Conservation (phyloP, 2,329 filamentous ascomycete species). For the Penicillium sp. region DNA sequence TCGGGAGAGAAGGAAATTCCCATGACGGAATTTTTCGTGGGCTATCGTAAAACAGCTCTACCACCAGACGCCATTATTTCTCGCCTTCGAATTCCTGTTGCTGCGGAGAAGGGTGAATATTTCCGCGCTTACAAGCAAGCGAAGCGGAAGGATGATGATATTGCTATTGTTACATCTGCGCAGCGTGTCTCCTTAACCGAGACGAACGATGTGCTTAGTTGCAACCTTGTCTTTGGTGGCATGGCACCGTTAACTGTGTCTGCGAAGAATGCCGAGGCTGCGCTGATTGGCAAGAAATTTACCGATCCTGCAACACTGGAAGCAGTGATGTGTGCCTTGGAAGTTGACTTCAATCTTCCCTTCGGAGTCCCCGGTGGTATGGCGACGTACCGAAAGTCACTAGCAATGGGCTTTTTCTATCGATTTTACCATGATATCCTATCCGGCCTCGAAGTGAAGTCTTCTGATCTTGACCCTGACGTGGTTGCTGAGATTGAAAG, state of each 20-base stretch:
- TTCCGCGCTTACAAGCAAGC: slow-evolving; percentile 93
- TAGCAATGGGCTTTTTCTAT: slow-evolving; percentile 94
- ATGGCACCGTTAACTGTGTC: slow-evolving; percentile 92
- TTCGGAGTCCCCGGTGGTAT: slow-evolving; percentile 96
- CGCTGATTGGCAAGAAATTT: slow-evolving; percentile 73
- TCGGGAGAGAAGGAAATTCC: slow-evolving; percentile 77
- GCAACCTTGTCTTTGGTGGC: slow-evolving; percentile 85
- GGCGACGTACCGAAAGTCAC: slow-evolving; percentile 89
- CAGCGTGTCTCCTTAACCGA: slow-evolving; percentile 71
- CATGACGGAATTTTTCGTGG: slow-evolving; percentile 89
- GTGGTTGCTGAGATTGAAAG: slow-evolving; percentile 83
- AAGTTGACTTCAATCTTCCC: slow-evolving; percentile 79
- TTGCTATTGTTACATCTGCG: slow-evolving; percentile 92
- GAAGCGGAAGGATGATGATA: slow-evolving; percentile 97
- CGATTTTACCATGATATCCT: slow-evolving; percentile 92
- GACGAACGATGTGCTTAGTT: slow-evolving; percentile 67
- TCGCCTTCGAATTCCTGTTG: slow-evolving; percentile 79
- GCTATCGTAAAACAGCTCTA: slow-evolving; percentile 82
- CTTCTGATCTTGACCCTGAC: slow-evolving; percentile 64
- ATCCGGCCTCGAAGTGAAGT: slow-evolving; percentile 51
- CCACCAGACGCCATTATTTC: slow-evolving; percentile 80
- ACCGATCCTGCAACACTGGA: slow-evolving; percentile 81
- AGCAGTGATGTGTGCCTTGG: slow-evolving; percentile 85
- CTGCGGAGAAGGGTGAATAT: slow-evolving; percentile 72
- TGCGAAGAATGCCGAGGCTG: slow-evolving; percentile 74